Base-by-base conservation (phyloP, 2,329 filamentous ascomycete species). In the Diaporthe aspalathi region DNA sequence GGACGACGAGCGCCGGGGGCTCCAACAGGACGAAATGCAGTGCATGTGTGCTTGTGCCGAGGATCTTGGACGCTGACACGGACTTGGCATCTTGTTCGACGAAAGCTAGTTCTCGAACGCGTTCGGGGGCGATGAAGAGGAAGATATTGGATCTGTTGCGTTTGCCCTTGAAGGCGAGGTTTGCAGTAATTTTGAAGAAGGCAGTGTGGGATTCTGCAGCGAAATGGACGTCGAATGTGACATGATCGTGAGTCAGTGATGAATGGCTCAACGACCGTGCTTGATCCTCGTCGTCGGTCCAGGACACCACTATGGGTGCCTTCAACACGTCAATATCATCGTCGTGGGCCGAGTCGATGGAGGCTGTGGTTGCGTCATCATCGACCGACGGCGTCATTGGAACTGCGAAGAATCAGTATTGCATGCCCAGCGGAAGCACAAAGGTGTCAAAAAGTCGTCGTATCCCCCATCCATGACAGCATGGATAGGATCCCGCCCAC, bases 401-500 rank as follows among this genome's bases (percentile, higher is more conserved):
- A 40, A 38, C 71, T 73, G 35, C 22, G 11, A 67, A 5, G 20
- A 14, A 53, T 73, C 65, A 73, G 71, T 70, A 40, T 29, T 11
- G 17, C n/a, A 47, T 45, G 20, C 35, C 8, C 38, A 45, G 20
- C 20, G 32, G 22, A 49, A 17, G 12, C 40, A 56, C 43, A 27
- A 32, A 35, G 20, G 65, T 57, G 6, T 16, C 40, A 52, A 20
- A 52, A 52, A 65, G 29, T 67, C 53, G 20, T 57, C 63, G 32
- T 71, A 71, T 65, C 69, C 71, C 71, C 71, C 43, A 54, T 53
- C 65, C 29, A 45, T 68, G 11, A 29, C 20, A 32, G 17, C 20
- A 68, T 32, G 27, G 50, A 53, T 52, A 73, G 68, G 52, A 73
- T 73, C 71, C 71, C 71, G 29, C 71, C 71, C 71, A 56, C 71